These are phyloP conservation scores for Astragalus membranaceus DNA, from an alignment of 306 rosid genomes.

Conservation along the genomic window DNA sequence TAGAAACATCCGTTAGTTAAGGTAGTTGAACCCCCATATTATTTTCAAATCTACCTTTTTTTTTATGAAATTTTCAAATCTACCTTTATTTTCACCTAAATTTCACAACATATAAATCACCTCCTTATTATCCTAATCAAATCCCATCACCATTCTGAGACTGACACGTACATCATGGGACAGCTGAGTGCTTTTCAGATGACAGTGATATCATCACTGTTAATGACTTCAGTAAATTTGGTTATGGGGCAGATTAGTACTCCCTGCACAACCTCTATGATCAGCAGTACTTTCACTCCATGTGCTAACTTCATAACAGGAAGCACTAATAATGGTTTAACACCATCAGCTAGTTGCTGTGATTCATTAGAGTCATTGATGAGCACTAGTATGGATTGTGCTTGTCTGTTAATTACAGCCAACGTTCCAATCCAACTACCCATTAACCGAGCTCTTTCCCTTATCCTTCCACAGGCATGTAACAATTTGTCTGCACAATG, in stretches of 20 bases:
- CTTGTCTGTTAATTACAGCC: conserved; percentile 58
- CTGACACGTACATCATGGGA: conserved; percentile 29
- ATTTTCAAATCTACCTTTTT: conserved; percentile 22
- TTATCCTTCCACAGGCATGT: conserved; percentile 48
- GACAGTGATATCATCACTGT: conserved; percentile 18
- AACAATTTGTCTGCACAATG: conserved; percentile 36
- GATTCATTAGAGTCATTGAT: conserved; percentile 33
- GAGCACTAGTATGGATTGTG: conserved; percentile 41
- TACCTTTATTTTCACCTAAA: not conserved
- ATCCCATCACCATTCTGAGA: conserved; percentile 1
- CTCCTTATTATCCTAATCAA: conserved; percentile 1
- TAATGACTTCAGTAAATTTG: conserved; percentile 8
- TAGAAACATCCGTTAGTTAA: conserved; percentile 15
- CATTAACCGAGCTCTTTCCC: conserved; percentile 33
- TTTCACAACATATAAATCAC: conserved; percentile 14
- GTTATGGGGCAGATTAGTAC: conserved; percentile 33
- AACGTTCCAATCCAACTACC: conserved; percentile 49
- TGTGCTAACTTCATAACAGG: conserved; percentile 66
- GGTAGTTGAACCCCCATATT: conserved; percentile 57
- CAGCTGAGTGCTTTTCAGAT: conserved; percentile 13
- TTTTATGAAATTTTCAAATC: conserved; percentile 15
- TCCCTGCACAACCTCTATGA: conserved; percentile 56
- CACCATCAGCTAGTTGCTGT: conserved; percentile 47
- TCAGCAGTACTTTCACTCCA: conserved; percentile 49
- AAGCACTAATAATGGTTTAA: conserved; percentile 45